These are phyloP conservation scores for Cyberlindnera mrakii DNA, from an alignment of 805 yeast species.

Conservation along the genomic window DNA sequence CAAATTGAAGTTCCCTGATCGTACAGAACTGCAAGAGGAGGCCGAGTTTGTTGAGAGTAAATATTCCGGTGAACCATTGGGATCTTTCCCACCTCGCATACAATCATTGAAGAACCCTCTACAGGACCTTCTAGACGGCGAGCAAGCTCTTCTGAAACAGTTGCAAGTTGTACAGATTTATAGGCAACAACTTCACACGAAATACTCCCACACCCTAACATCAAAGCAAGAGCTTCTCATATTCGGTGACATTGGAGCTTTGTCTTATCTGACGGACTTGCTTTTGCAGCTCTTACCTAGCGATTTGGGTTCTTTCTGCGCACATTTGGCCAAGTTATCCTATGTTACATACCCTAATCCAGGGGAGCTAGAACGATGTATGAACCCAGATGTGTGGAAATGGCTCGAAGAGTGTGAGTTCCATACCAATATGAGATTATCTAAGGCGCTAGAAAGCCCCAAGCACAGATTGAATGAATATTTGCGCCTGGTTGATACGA, in stretches of 20 bases:
- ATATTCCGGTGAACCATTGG: background rate
- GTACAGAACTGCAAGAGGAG: background rate
- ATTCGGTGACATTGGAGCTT: background rate
- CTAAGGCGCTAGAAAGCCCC: slow-evolving; percentile 28
- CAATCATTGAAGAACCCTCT: background rate
- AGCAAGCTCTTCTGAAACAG: background rate
- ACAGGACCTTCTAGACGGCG: background rate
- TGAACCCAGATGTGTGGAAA: slow-evolving; percentile 18
- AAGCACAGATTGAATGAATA: slow-evolving; percentile 25
- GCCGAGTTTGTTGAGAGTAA: background rate
- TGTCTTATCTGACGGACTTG: background rate
- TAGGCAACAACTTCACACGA: background rate
- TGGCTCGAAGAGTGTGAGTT: slow-evolving; percentile 32
- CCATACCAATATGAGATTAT: slow-evolving; percentile 21
- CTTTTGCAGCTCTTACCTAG: background rate
- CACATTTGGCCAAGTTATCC: background rate
- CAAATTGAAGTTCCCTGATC: background rate
- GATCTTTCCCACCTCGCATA: too few relatives aligned
- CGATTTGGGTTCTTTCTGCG: background rate
- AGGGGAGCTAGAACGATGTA: slow-evolving; percentile 18
- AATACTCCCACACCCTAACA: background rate
- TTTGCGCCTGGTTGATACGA: slow-evolving; percentile 10
- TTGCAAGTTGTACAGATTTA: background rate
- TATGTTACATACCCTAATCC: background rate
- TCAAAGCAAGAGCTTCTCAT: background rate